phyloP scores from a whole-genome alignment of 768 basidiomycete species.

The Paxillus rubicundulus region DNA sequence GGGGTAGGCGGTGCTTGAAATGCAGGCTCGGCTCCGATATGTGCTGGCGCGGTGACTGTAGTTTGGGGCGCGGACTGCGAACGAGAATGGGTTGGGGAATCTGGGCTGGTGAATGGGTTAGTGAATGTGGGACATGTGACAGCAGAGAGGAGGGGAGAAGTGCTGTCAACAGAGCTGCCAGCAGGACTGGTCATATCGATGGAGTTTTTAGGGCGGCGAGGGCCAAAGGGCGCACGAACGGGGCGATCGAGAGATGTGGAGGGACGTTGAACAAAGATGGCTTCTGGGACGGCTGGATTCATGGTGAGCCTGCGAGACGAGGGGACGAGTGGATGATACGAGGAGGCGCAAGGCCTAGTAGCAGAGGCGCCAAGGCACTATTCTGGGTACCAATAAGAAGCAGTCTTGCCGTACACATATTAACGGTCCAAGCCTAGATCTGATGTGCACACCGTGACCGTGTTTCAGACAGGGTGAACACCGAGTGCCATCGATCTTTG shows the following conservation, averaged over 20 bases:
- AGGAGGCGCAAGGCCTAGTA: background rate
- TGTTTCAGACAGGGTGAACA: background rate
- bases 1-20: constrained; percentile 9
- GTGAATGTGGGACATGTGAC: constrained; percentile 2
- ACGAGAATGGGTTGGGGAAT: background rate
- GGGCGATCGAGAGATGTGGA: constrained; percentile 24
- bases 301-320: too few relatives aligned
- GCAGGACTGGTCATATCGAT: constrained; percentile 9
- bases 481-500: too few relatives aligned
- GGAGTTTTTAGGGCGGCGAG: constrained; percentile 15
- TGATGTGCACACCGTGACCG: constrained; percentile 3
- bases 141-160: constrained; percentile 3
- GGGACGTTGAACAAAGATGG: constrained; percentile 5
- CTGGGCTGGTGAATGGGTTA: background rate
- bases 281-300: constrained; percentile 15
- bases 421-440: background rate
- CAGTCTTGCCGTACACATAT: background rate
- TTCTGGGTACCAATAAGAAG: constrained; percentile 6
- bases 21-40: constrained; percentile 6
- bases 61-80: background rate
- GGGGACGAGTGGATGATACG: too few relatives aligned
- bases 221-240: constrained; percentile 18
- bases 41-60: background rate
- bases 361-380: background rate
- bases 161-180: constrained; percentile 3